Base-by-base conservation (phyloP, 1,139 yeast genomes). In the Saccharomyces hybrid region DNA sequence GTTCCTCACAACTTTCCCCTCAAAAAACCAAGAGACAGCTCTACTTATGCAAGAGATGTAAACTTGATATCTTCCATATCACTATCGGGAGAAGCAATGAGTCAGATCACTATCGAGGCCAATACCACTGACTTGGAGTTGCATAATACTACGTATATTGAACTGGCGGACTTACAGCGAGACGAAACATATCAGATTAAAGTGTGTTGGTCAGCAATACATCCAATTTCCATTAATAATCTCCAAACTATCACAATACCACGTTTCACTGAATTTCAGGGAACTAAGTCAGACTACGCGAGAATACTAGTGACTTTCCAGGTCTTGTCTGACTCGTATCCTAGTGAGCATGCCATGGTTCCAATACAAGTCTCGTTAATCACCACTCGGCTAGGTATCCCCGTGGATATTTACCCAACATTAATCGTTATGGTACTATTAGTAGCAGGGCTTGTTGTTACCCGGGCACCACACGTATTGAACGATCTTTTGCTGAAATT, bases 351-450 rank as follows among this genome's bases (percentile, higher is more conserved):
- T 4, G 29, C 34, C 8, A 14, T 61, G 47, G 59, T 60, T 14
- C 62, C 63, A 23, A 52, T 64, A 16, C 60, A 61, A 52, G 57
- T 64, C 7, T 56, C 61, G 3, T 58, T 64, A 32, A 57, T 58
- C 11, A 59, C 59, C 32, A 47, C 61, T 6, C 59, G 59, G 51
- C 42, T 64, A 26, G 63, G 60, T 11, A 53, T 64, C 29, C 67
- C 67, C 3, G 66, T 64, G n/a, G 67, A 64, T 50, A 57, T 62
- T 13, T 59, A 61, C 48, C 51, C 59, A 7, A 49, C 51, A 3
- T 11, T 47, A 13, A 16, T 51, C 16, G 29, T 28, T 13, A 46
- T 44, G 28, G 8, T 46, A 23, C 29, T 20, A 14, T 47, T 38
- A 16, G 28, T 47, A 23, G 25, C 25, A 0, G 44, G 25, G 5